These are phyloP conservation scores for Scheffersomyces ergatensis DNA, from an alignment of 805 yeast species.

Conservation along the genomic window DNA sequence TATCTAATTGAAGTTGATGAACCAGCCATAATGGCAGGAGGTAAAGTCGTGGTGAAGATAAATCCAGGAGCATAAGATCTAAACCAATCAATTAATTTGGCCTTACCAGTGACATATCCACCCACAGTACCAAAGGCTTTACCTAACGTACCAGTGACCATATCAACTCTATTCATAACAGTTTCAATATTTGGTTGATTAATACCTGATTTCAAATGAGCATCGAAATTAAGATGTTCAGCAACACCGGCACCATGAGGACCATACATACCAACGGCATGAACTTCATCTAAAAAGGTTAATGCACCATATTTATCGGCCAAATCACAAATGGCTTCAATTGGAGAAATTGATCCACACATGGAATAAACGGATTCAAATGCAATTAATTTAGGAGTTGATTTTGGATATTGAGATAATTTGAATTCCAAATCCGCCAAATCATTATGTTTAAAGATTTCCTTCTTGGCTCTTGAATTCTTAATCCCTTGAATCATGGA, in stretches of 20 bases:
- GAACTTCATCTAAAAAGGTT: slow-evolving; percentile 97
- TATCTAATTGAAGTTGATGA: slow-evolving; percentile 82
- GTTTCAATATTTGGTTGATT: slow-evolving; percentile 48
- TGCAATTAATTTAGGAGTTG: slow-evolving; percentile 93
- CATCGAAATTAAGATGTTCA: slow-evolving; percentile 88
- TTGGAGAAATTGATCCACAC: slow-evolving; percentile 98
- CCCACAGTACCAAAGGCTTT: slow-evolving; percentile 97
- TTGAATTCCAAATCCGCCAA: slow-evolving; percentile 76
- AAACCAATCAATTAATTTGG: slow-evolving; percentile 85
- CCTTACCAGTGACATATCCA: slow-evolving; percentile 92
- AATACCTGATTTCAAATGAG: slow-evolving; percentile 69
- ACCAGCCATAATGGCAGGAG: slow-evolving; percentile 98
- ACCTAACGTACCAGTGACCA: slow-evolving; percentile 97
- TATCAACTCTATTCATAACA: slow-evolving; percentile 86
- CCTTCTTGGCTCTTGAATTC: slow-evolving; percentile 85
- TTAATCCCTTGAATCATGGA: slow-evolving; percentile 96
- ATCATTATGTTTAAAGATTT: slow-evolving; percentile 89
- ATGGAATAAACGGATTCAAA: slow-evolving; percentile 96
- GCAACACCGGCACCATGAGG: slow-evolving; percentile 99
- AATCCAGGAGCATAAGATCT: slow-evolving; percentile 97
- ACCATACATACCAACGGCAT: slow-evolving; percentile 98
- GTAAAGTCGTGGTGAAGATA: slow-evolving; percentile 93
- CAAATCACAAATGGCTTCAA: slow-evolving; percentile 85
- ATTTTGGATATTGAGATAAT: slow-evolving; percentile 75
- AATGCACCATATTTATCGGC: slow-evolving; percentile 98